These are phyloP conservation scores for Skeletonema grethae DNA, from an alignment of 108 stramenopile species.

Conservation along the genomic window DNA sequence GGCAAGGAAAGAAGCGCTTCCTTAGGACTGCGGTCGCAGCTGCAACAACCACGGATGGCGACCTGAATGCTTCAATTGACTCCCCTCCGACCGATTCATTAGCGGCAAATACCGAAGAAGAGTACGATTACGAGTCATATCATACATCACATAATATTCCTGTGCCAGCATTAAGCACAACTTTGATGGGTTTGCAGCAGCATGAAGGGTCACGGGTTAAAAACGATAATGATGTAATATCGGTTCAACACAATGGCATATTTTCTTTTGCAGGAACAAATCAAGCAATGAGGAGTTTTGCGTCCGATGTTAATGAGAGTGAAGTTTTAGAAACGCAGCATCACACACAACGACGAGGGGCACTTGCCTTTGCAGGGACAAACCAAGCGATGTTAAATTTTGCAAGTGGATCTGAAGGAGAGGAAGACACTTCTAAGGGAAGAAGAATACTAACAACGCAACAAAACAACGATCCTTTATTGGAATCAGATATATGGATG, in stretches of 20 bases:
- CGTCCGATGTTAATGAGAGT: not conserved
- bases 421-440: conserved; percentile 2
- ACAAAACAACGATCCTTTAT: conserved; percentile 2
- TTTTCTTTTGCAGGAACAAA: conserved; percentile 38
- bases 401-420: not conserved
- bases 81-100: not conserved
- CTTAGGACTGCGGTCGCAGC: conserved; percentile 2
- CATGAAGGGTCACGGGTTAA: not conserved
- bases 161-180: conserved; percentile 33
- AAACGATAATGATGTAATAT: not conserved
- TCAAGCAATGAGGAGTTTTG: not conserved
- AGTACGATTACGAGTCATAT: conserved; percentile 37
- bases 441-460: conserved; percentile 4
- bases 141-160: conserved; percentile 31
- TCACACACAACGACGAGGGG: not conserved
- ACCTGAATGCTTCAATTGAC: not conserved
- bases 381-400: conserved; percentile 8
- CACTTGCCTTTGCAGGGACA: conserved; percentile 1
- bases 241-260: not conserved
- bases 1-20: not conserved
- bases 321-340: not conserved
- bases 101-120: conserved; percentile 7
- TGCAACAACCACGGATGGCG: not conserved
- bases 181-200: conserved; percentile 30
- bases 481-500: not conserved